These are phyloP conservation scores for Trichocladium uniseriatum DNA, from an alignment of 495 filamentous ascomycete genomes.

Conservation along the genomic window DNA sequence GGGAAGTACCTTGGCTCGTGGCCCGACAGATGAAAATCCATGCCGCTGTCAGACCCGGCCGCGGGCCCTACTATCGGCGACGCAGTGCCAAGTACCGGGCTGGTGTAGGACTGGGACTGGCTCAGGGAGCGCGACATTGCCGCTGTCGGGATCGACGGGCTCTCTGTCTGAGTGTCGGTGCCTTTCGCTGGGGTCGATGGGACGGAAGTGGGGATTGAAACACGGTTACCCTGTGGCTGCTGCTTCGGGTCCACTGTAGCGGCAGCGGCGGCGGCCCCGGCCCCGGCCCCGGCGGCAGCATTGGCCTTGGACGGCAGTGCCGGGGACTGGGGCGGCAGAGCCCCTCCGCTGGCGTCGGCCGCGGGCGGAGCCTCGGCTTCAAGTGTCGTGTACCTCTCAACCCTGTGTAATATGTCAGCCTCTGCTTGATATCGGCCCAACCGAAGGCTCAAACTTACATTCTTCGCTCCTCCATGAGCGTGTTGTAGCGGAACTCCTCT, in stretches of 20 bases:
- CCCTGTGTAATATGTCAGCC: conserved; percentile 8
- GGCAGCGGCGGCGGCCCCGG: conserved; percentile 8
- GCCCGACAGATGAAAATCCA: conserved; percentile 38
- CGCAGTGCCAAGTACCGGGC: conserved; percentile 7
- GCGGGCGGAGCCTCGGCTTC: conserved; percentile 5
- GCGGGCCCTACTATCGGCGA: background rate
- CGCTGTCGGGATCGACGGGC: no score
- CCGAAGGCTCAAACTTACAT: conserved; percentile 49
- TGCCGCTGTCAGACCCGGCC: conserved; percentile 8
- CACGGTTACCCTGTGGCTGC: background rate
- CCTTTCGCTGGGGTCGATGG: background rate
- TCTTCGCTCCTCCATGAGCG: conserved; percentile 65
- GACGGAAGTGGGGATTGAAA: background rate
- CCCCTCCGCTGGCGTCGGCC: background rate
- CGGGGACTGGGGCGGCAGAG: conserved; percentile 17
- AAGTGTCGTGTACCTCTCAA: conserved; percentile 23
- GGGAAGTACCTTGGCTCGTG: conserved; percentile 64
- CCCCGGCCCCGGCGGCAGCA: background rate
- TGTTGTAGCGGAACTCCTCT: conserved; percentile 80
- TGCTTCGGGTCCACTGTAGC: conserved; percentile 15
- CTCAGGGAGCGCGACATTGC: no score
- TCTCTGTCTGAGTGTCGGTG: background rate
- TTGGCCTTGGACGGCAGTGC: conserved; percentile 24
- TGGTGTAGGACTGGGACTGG: conserved; percentile 14
- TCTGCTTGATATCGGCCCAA: background rate